Base-by-base conservation (phyloP, 2,329 filamentous ascomycete genomes). In the Clathrospora elynae region DNA sequence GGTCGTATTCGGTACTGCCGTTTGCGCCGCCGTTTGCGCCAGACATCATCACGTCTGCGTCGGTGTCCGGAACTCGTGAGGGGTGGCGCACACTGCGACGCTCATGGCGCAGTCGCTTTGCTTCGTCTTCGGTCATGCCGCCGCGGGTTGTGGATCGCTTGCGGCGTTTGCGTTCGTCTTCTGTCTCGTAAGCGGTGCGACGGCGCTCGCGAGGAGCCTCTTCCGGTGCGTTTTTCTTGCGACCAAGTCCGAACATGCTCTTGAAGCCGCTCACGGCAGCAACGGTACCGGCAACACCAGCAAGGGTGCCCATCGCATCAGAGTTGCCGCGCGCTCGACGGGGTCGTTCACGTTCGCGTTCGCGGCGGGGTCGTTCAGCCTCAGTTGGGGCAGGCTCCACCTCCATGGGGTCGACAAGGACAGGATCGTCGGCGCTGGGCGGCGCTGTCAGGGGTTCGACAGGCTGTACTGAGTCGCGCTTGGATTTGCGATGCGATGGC, bases 271-370 rank as follows among this genome's bases (percentile, higher is more conserved):
- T 71, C 40, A 77, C 77, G 37, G 82, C 70, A 11, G 61, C 63
- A 42, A 62, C 64, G 42, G 57, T 61, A 20, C 59, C 56, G 18
- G 61, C 60, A 22, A 66, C 62, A 25, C 58, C 54, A 32, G 57
- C 61, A 46, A 65, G 49, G 12, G 62, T 59, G 61, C 84, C 86
- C 64, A 81, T 85, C 3, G 83, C 76, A 39, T 73, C 79, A 3
- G 85, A 85, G 53, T 78, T 81, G 24, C 82, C 80, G 83, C 32
- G 84, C 58, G 23, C 78, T 70, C 37, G 78, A 44, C 58, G 58
- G 13, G 58, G 56, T 44, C 57, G 53, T 35, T 62, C 58, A 73
- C 51, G 60, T 18, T 53, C 47, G 73, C 52, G 62, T 33, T 55
- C 50, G 39, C 79, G 76, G 49, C 71, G 71, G 35, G 74, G 73